Base-by-base conservation (phyloP, 257 asterid species). In the Solanum pimpinellifolium region DNA sequence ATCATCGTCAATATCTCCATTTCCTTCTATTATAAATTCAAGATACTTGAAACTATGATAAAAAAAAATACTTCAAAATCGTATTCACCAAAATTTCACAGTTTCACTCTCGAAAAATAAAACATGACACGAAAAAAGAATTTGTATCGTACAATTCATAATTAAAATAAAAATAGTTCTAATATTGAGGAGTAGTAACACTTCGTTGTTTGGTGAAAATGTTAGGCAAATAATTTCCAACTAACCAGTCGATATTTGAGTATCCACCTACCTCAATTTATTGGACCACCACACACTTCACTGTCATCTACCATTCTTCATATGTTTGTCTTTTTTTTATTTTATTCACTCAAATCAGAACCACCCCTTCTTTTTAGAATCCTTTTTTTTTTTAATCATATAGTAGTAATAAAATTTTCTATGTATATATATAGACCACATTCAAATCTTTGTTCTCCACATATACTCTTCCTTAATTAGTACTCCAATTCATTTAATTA, bases 221-320 rank as follows among this genome's bases (percentile, higher is more conserved):
- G 8, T 42, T 12, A 35, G 4, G 27, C n/a, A n/a, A 42, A 2
- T 20, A 25, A 25, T 44, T 42, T 77, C 62, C 83, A 77, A 44
- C 83, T 77, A 77, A 77, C 62, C 39, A 59, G 4, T 77, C 14
- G 62, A 44, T 42, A 11, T 77, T 44, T 42, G 60, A 14, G 83
- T 13, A 44, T 25, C 83, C n/a, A 77, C 83, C 83, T 77, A 77
- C 83, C 90, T 87, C 20, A 59, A 59, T 86, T 68, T 42, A 23
- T 69, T 65, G 73, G 52, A 49, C 75, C 46, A 62, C 74, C 52
- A 21, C 87, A 75, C n/a, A 68, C 35, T 31, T 27, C 3, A 15
- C 29, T 23, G 52, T 60, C 47, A 88, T 73, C 90, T 86, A 88
- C 89, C 87, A 88, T 86, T 88, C 89, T n/a, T n/a, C 82, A 41